Conservation (phyloP, 495 filamentous ascomycete genomes). For the Jackrogersella multiformis region DNA sequence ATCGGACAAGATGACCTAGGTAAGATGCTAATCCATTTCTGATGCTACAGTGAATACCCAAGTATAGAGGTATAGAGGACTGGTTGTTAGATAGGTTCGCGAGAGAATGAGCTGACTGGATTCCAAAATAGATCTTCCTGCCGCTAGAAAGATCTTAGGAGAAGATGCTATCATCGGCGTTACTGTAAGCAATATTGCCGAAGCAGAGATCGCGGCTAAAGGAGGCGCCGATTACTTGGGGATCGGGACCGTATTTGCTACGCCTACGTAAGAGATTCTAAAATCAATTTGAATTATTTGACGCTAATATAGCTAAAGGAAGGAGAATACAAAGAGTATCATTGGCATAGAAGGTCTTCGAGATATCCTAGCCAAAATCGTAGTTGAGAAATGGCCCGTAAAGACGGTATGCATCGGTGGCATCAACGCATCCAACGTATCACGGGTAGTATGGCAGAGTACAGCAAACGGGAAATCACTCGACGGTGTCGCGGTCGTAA, state of each 20-base stretch:
- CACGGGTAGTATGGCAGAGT: slow-evolving; percentile 75
- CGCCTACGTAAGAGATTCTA: slow-evolving; percentile 68
- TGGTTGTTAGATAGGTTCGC: not conserved
- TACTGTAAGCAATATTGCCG: slow-evolving; percentile 71
- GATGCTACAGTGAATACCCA: too few species aligned
- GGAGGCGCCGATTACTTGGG: slow-evolving; percentile 88
- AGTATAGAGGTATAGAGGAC: not conserved
- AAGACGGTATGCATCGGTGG: slow-evolving; percentile 85
- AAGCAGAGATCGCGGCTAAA: slow-evolving; percentile 71
- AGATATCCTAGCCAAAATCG: slow-evolving; percentile 70
- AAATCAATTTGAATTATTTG: not conserved
- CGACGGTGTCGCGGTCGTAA: slow-evolving; percentile 88
- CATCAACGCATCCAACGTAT: slow-evolving; percentile 80
- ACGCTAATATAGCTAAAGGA: slow-evolving; percentile 49
- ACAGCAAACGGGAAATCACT: slow-evolving; percentile 59
- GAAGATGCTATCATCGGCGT: slow-evolving; percentile 73
- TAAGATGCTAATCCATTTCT: slow-evolving; percentile 48
- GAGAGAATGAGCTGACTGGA: not conserved
- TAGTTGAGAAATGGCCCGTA: slow-evolving; percentile 45
- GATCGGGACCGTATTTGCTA: slow-evolving; percentile 87
- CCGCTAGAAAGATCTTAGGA: slow-evolving; percentile 77
- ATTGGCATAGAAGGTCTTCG: slow-evolving; percentile 83
- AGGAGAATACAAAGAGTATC: slow-evolving; percentile 80
- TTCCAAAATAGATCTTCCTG: slow-evolving; percentile 60
- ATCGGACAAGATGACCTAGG: slow-evolving; percentile 95